Conservation (phyloP, 192 early-diverging fungal genomes). For the Spizellomyces sp. region DNA sequence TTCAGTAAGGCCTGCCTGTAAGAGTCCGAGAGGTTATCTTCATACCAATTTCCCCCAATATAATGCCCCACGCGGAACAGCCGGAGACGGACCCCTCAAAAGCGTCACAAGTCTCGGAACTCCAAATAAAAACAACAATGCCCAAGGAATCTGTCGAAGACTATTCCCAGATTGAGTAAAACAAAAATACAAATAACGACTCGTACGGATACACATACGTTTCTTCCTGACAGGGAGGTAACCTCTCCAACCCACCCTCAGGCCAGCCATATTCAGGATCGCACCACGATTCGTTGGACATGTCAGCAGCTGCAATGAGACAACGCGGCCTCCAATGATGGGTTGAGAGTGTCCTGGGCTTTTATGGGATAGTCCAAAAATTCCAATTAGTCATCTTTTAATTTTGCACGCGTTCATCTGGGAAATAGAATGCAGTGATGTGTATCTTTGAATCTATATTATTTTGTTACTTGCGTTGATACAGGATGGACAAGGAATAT, state of each 20-base stretch:
- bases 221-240: not conserved
- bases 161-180: not conserved
- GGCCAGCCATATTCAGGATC: not conserved
- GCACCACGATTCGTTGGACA: not conserved
- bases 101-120: conserved; percentile 40
- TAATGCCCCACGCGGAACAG: conserved; percentile 12
- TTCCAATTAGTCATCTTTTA: not conserved
- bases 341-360: not conserved
- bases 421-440: no score
- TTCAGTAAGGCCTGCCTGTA: not conserved
- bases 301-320: not conserved
- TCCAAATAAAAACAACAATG: conserved; percentile 38
- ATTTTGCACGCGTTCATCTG: not conserved
- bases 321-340: not conserved
- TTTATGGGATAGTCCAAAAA: not conserved
- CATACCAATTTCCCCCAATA: conserved; percentile 36
- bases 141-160: conserved; percentile 4
- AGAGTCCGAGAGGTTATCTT: not conserved
- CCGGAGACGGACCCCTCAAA: conserved; percentile 20
- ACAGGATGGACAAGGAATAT: no score
- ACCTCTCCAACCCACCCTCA: not conserved
- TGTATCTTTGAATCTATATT: no score
- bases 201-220: not conserved
- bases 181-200: not conserved
- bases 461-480: no score